These are phyloP conservation scores for Anisogramma anomala DNA, from an alignment of 2,329 filamentous ascomycete species.

Conservation along the genomic window DNA sequence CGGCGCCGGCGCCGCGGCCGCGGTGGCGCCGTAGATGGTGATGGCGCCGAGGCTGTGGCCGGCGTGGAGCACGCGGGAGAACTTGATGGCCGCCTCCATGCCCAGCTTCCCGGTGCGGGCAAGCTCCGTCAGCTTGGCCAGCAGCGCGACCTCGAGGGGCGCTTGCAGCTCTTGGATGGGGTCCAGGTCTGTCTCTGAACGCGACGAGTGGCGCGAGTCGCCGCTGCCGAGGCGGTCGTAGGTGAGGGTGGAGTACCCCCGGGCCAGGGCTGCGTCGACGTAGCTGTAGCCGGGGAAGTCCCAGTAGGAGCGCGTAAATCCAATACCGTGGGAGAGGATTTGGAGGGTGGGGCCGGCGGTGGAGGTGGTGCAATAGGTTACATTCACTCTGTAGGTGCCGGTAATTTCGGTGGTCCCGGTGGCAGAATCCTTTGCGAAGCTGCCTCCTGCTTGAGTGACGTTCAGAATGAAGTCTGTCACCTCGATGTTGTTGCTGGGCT, in stretches of 20 bases:
- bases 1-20: not conserved
- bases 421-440: not conserved
- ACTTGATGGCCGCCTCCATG: not conserved
- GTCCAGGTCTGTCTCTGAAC: not conserved
- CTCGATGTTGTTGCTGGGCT: not conserved
- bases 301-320: not conserved
- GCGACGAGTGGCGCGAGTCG: not conserved
- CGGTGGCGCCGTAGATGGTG: not conserved
- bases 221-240: not conserved
- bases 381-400: not conserved
- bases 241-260: not conserved
- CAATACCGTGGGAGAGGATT: not conserved
- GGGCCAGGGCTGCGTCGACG: not conserved
- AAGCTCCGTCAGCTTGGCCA: not conserved
- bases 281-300: not conserved
- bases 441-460: not conserved
- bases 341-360: not conserved
- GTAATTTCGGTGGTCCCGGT: not conserved
- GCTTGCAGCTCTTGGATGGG: not conserved
- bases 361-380: not conserved
- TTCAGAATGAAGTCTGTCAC: not conserved
- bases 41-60: not conserved
- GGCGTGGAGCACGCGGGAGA: not conserved
- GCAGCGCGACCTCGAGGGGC: not conserved
- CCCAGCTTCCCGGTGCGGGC: not conserved